These are phyloP conservation scores for Fusarium bactridioides DNA, from an alignment of 2,329 filamentous ascomycete genomes.

Conservation along the genomic window DNA sequence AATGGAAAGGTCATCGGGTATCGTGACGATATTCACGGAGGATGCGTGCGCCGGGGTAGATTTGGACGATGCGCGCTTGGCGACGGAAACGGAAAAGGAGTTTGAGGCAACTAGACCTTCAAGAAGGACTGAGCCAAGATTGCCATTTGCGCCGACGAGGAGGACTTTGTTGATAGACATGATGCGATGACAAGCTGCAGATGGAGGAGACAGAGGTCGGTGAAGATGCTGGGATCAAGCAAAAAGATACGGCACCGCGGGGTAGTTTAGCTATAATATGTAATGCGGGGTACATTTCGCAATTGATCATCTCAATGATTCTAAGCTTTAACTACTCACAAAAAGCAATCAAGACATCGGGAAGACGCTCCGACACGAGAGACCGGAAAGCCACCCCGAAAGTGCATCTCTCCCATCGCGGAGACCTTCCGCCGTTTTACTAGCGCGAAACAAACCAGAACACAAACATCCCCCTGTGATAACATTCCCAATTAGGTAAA, in stretches of 20 bases:
- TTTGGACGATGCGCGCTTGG: conserved; percentile 56
- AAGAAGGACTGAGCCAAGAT: conserved; percentile 51
- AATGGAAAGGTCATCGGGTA: conserved; percentile 43
- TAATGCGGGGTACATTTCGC: conserved; percentile 15
- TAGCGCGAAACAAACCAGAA: not conserved
- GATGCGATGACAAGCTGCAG: not conserved
- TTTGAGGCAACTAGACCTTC: conserved; percentile 48
- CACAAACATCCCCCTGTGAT: not conserved
- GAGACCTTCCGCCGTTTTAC: not conserved
- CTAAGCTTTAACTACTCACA: not conserved
- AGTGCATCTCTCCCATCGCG: not conserved
- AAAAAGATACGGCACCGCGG: conserved; percentile 14
- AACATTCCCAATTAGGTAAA: not conserved
- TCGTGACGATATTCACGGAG: conserved; percentile 32
- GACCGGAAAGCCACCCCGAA: conserved; percentile 18
- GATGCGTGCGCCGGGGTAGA: conserved; percentile 40
- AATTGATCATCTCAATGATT: not conserved
- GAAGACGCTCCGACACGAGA: conserved; percentile 2
- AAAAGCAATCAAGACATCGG: conserved; percentile 9
- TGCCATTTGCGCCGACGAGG: conserved; percentile 50
- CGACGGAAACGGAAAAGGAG: conserved; percentile 60
- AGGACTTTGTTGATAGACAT: conserved; percentile 45
- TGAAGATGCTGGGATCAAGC: not conserved
- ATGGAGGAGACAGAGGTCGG: not conserved
- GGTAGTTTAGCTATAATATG: conserved; percentile 6